These are phyloP conservation scores for Zalerion maritima DNA, from an alignment of 495 filamentous ascomycete genomes.

Conservation along the genomic window DNA sequence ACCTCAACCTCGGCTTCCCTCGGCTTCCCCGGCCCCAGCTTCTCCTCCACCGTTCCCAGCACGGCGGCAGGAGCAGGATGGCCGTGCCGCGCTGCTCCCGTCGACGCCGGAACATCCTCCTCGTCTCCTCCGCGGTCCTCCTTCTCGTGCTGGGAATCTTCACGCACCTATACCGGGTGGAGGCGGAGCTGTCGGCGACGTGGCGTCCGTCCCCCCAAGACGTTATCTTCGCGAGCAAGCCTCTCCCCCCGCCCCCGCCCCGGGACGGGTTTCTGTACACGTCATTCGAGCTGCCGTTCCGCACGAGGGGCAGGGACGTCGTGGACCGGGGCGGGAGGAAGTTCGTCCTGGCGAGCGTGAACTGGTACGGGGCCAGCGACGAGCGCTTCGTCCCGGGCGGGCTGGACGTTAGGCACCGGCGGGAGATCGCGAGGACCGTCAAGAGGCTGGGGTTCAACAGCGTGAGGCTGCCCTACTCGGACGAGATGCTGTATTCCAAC, in stretches of 20 bases:
- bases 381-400: slow-evolving; percentile 44
- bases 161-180: slow-evolving; percentile 23
- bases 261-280: slow-evolving; percentile 22
- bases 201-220: slow-evolving; percentile 26
- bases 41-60: too few relatives aligned
- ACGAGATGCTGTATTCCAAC: slow-evolving; percentile 43
- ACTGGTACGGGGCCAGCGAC: slow-evolving; percentile 51
- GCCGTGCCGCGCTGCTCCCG: too few relatives aligned
- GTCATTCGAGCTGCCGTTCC: slow-evolving; percentile 34
- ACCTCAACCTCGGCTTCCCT: too few relatives aligned
- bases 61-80: too few relatives aligned
- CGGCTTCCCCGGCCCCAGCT: too few relatives aligned
- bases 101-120: too few relatives aligned
- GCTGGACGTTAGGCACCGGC: slow-evolving; percentile 41
- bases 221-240: slow-evolving; percentile 24
- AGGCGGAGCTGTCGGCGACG: slow-evolving; percentile 22
- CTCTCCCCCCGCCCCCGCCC: slow-evolving; percentile 26
- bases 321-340: slow-evolving; percentile 34
- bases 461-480: slow-evolving; percentile 45
- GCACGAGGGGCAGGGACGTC: slow-evolving; percentile 37
- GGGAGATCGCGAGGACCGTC: slow-evolving; percentile 37
- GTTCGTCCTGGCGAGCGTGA: slow-evolving; percentile 42
- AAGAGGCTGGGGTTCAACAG: slow-evolving; percentile 45
- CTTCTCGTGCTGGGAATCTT: slow-evolving; percentile 21
- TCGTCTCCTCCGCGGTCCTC: slow-evolving; percentile 17